Evolutionary conservation across 371 early-diverging fungal genomes (phyloP).

Genomic region (Basidiobolus meristosporus): DNA sequence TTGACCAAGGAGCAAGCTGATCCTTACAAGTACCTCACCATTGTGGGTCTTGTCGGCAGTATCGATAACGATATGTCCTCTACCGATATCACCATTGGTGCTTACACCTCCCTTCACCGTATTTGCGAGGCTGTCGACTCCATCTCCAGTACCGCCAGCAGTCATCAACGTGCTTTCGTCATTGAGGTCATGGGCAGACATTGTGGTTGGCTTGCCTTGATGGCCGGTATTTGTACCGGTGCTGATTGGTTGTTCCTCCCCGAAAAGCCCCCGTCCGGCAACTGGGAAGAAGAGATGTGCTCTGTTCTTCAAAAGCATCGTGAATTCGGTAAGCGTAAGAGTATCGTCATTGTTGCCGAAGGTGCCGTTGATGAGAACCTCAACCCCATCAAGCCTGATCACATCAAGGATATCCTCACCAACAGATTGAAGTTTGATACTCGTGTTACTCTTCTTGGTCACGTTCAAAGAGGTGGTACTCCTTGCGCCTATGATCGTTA

Average conservation of each 20-base stretch:
- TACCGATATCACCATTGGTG: slow-evolving; percentile 95
- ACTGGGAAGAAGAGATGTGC: slow-evolving; percentile 80
- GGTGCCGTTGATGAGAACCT: slow-evolving; percentile 89
- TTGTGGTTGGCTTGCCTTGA: slow-evolving; percentile 98
- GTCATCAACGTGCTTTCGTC: slow-evolving; percentile 96
- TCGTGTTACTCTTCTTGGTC: slow-evolving; percentile 90
- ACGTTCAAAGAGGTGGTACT: slow-evolving; percentile 96
- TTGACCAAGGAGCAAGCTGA: slow-evolving; percentile 34
- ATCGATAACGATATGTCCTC: slow-evolving; percentile 96
- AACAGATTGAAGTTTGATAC: slow-evolving; percentile 76
- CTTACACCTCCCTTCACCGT: slow-evolving; percentile 87
- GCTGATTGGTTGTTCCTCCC: slow-evolving; percentile 98
- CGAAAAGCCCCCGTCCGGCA: slow-evolving; percentile 80
- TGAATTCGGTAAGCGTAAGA: slow-evolving; percentile 68
- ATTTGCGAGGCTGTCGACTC: slow-evolving; percentile 95
- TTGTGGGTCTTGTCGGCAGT: slow-evolving; percentile 92
- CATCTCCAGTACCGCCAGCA: slow-evolving; percentile 85
- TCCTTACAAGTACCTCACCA: slow-evolving; percentile 47
- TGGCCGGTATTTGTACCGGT: slow-evolving; percentile 86
- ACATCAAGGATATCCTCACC: slow-evolving; percentile 66
- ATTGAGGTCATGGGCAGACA: slow-evolving; percentile 99
- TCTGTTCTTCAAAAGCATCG: slow-evolving; percentile 51
- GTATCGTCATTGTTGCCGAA: slow-evolving; percentile 93
- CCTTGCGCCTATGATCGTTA: slow-evolving; percentile 91
- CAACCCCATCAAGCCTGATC: slow-evolving; percentile 74